Conservation (phyloP, 305 asterid species). For the Ruellia speciosa region DNA sequence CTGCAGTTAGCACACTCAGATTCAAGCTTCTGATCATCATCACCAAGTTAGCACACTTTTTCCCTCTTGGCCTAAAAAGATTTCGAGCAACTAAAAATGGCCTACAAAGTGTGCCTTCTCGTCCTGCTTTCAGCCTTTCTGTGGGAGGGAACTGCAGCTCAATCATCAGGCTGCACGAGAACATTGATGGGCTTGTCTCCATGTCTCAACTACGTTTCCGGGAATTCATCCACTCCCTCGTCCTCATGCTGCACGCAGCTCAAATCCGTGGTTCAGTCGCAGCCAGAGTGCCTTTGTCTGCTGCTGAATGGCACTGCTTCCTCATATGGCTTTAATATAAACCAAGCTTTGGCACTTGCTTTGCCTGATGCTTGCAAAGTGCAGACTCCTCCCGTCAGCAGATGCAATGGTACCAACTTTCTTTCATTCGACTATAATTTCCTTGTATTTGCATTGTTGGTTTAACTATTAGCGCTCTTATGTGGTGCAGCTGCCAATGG, state of each 20-base stretch:
- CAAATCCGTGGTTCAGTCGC: not conserved
- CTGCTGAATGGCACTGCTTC: conserved; percentile 37
- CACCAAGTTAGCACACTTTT: not conserved
- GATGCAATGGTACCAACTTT: conserved; percentile 39
- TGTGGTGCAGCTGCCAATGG: conserved; percentile 19
- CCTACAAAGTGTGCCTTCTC: not conserved
- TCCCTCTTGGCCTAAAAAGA: not conserved
- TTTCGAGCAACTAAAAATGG: not conserved
- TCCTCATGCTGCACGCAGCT: conserved; percentile 1
- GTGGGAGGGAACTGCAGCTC: not conserved
- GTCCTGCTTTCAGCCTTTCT: conserved; percentile 1
- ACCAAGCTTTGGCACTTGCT: conserved; percentile 50
- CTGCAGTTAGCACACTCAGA: conserved; percentile 14
- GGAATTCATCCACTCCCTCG: conserved; percentile 1
- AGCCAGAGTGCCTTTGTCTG: conserved; percentile 44
- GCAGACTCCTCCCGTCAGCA: conserved; percentile 59
- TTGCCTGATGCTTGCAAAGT: conserved; percentile 53
- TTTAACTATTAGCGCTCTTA: not conserved
- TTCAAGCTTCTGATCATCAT: not conserved
- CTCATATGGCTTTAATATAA: conserved; percentile 37
- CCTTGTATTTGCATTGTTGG: not conserved
- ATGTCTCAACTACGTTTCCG: conserved; percentile 3
- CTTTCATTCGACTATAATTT: not conserved
- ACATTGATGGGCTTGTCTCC: conserved; percentile 6
- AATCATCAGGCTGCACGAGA: not conserved